Conservation (phyloP, 2,329 filamentous ascomycete genomes). For the Bretziella fagacearum region DNA sequence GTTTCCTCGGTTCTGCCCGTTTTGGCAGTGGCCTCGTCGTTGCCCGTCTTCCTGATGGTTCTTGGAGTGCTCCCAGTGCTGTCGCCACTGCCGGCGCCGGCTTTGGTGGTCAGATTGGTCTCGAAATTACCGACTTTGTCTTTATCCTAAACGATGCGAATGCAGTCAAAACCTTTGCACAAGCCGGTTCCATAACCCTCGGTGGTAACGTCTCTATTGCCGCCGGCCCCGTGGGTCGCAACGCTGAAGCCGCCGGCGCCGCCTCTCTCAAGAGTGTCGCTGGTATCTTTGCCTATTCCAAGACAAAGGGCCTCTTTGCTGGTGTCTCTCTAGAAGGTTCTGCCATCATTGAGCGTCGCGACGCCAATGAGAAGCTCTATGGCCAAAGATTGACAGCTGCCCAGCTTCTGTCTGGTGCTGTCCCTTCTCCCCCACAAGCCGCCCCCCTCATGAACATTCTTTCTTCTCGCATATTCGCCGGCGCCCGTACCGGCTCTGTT, state of each 20-base stretch:
- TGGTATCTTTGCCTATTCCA: slow-evolving; percentile 91
- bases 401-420: slow-evolving; percentile 62
- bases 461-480: slow-evolving; percentile 70
- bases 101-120: slow-evolving; percentile 72
- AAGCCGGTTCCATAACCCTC: slow-evolving; percentile 77
- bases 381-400: slow-evolving; percentile 63
- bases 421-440: slow-evolving; percentile 64
- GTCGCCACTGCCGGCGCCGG: slow-evolving; percentile 68
- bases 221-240: slow-evolving; percentile 81
- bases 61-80: slow-evolving; percentile 67
- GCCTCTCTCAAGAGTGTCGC: slow-evolving; percentile 79
- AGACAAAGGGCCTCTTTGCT: slow-evolving; percentile 93
- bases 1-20: slow-evolving; percentile 66
- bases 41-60: slow-evolving; percentile 57
- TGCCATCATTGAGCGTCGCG: slow-evolving; percentile 81
- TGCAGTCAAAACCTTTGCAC: slow-evolving; percentile 86
- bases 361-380: slow-evolving; percentile 95
- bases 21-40: slow-evolving; percentile 74
- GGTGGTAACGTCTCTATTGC: slow-evolving; percentile 95
- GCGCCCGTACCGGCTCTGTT: slow-evolving; percentile 30
- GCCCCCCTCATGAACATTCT: slow-evolving; percentile 71
- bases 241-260: slow-evolving; percentile 88
- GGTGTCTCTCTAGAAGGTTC: slow-evolving; percentile 89
- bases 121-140: slow-evolving; percentile 85
- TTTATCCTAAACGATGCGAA: slow-evolving; percentile 89